A percentile compares a stretch with the other conserved stretches of the same genome.
These are phyloP conservation scores for Polychytrium aggregatum DNA, from an alignment of 192 early-diverging fungal species.

Conservation along the genomic window DNA sequence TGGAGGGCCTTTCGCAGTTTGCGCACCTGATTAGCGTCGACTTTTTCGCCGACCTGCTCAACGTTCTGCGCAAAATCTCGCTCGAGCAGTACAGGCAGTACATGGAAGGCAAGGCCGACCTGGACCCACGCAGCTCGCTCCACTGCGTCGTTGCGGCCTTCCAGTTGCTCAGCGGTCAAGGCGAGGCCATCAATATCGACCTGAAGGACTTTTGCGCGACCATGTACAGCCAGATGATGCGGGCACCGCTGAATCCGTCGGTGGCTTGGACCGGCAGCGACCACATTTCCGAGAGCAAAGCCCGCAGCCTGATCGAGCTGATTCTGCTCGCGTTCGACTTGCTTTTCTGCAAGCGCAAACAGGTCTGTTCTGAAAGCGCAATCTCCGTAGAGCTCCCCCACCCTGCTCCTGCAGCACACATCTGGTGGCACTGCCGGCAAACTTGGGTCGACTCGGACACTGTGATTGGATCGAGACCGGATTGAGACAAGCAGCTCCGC, in stretches of 20 bases:
- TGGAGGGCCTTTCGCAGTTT: constrained; percentile 76
- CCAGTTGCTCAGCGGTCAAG: constrained; percentile 79
- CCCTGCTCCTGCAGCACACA: no score
- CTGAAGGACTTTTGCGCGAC: constrained; percentile 81
- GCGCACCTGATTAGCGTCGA: constrained; percentile 95
- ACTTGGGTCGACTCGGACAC: no score
- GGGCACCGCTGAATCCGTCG: constrained; percentile 32
- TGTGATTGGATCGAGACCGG: background rate
- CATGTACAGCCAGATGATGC: constrained; percentile 68
- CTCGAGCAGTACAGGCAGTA: constrained; percentile 47
- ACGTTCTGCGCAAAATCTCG: constrained; percentile 73
- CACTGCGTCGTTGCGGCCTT: constrained; percentile 86
- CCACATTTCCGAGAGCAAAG: no score
- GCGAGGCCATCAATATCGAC: constrained; percentile 86
- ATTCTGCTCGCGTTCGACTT: no score
- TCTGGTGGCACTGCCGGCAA: no score
- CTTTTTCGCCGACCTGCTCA: constrained; percentile 83
- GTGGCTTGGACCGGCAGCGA: no score
- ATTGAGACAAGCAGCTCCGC: no score
- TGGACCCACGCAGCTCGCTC: constrained; percentile 56
- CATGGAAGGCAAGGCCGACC: constrained; percentile 19
- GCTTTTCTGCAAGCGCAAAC: no score
- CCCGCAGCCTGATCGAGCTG: no score
- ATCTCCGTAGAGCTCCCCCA: no score
- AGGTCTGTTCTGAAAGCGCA: no score